Evolutionary conservation across 2,329 filamentous ascomycete genomes (phyloP), one percentile per base, ranked within the genome.

Genomic region (Phialophora expanda): DNA sequence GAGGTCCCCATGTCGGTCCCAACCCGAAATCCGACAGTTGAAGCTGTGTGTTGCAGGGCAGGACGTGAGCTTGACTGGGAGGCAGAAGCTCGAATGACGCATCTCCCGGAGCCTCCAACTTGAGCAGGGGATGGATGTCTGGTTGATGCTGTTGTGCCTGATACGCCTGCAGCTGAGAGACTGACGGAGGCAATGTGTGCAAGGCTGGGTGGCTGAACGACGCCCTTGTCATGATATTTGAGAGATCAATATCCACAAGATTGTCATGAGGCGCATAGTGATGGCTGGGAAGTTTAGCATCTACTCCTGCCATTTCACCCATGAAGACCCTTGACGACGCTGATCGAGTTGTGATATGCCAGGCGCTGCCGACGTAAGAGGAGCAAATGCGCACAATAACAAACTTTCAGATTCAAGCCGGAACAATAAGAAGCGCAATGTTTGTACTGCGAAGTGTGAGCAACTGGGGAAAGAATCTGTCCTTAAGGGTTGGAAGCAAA

Each of bases 11-110:
- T 20, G 59, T 61, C 17, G 59, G 55, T 4, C 48, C 60, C 28
- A 68, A 14, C 44, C 66, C 60, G 30, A 68, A 30, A 34, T 66
- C 63, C 12, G 62, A 68, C 17, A 68, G 56, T 14, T 65, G 66
- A n/a, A 66, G 60, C 50, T 64, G 59, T 7, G 62, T 56, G n/a
- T 44, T 57, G 26, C 44, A 6, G 7, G 32, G 50, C 50, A 57
- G 51, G 44, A 48, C n/a, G 22, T 63, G 59, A 17, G 59, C 24
- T 12, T 44, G 46, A 24, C n/a, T 20, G 14, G 12, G 14, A 32
- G 41, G 34, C 28, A 34, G n/a, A 17, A 32, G 17, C 3, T 56
- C 60, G 17, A 51, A 62, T 6, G 55, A 22, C n/a, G 50, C 51
- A 17, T 62, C 62, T 17, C 46, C 51, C 30, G 54, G n/a, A n/a